Evolutionary conservation across 1,284 basidiomycete genomes (phyloP).

Genomic region (Bjerkandera adusta): DNA sequence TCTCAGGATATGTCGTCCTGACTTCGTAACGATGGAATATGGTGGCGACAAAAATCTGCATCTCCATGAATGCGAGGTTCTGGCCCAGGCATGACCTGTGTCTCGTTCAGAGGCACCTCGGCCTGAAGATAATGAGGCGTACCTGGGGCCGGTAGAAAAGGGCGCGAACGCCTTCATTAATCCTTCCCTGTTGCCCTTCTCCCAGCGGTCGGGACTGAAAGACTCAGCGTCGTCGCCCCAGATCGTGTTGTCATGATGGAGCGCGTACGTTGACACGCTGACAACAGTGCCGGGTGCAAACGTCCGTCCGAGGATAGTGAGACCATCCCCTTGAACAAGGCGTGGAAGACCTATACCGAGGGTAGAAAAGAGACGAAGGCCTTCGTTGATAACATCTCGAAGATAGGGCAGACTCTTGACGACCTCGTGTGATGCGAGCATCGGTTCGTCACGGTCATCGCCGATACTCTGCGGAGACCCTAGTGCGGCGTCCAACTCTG

Average conservation of each 20-base stretch:
- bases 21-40: slow-evolving; percentile 30
- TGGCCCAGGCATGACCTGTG: slow-evolving; percentile 31
- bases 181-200: neutral
- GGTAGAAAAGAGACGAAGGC: slow-evolving; percentile 7
- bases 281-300: slow-evolving; percentile 3
- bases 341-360: slow-evolving; percentile 49
- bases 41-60: slow-evolving; percentile 61
- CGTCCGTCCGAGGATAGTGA: slow-evolving; percentile 3
- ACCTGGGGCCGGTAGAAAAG: slow-evolving; percentile 64
- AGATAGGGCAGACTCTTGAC: slow-evolving; percentile 10
- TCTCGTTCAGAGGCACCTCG: no score
- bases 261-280: slow-evolving; percentile 5
- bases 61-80: slow-evolving; percentile 69
- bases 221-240: slow-evolving; percentile 14
- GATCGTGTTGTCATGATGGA: slow-evolving; percentile 6
- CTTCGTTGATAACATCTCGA: slow-evolving; percentile 12
- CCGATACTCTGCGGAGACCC: neutral
- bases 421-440: neutral
- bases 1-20: neutral
- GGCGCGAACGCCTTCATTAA: slow-evolving; percentile 9
- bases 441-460: neutral
- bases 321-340: slow-evolving; percentile 59
- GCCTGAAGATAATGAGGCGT: neutral
- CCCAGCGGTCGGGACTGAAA: slow-evolving; percentile 13
- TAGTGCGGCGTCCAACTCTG: slow-evolving; percentile 7